Evolutionary conservation across 2,329 filamentous ascomycete species (phyloP).

Genomic region (Mycosphaerella sp.): DNA sequence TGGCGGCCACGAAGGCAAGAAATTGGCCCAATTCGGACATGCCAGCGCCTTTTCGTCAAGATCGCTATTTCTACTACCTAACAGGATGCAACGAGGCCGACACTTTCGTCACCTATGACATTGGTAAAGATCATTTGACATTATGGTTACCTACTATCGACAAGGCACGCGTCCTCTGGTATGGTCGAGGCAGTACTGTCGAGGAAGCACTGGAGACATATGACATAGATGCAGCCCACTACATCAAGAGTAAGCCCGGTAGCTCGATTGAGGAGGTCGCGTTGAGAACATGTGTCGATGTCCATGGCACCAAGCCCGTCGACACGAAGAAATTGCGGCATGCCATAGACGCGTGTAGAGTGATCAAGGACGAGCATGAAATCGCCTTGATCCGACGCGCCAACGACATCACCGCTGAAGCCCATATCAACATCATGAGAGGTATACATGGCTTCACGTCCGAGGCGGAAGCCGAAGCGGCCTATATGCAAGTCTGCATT

Average conservation of each 20-base stretch:
- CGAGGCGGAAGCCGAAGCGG: conserved; percentile 76
- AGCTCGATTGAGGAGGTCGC: not conserved
- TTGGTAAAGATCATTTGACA: conserved; percentile 64
- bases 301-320: not conserved
- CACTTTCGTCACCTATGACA: conserved; percentile 74
- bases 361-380: conserved; percentile 82
- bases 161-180: conserved; percentile 88
- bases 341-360: conserved; percentile 73
- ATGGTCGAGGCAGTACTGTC: conserved; percentile 71
- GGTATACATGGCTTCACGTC: conserved; percentile 59
- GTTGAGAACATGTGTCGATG: not conserved
- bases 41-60: conserved; percentile 69
- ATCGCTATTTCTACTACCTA: conserved; percentile 86
- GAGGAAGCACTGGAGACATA: conserved; percentile 70
- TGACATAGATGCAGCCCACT: conserved; percentile 68
- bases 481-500: conserved; percentile 68
- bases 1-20: conserved; percentile 54
- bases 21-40: conserved; percentile 66
- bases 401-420: conserved; percentile 69
- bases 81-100: conserved; percentile 79
- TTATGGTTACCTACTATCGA: conserved; percentile 89
- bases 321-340: conserved; percentile 46
- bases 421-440: conserved; percentile 67
- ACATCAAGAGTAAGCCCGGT: conserved; percentile 28
- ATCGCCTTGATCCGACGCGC: conserved; percentile 74